Conservation (phyloP, 495 filamentous ascomycete genomes). For the Amphirosellinia nigrospora region DNA sequence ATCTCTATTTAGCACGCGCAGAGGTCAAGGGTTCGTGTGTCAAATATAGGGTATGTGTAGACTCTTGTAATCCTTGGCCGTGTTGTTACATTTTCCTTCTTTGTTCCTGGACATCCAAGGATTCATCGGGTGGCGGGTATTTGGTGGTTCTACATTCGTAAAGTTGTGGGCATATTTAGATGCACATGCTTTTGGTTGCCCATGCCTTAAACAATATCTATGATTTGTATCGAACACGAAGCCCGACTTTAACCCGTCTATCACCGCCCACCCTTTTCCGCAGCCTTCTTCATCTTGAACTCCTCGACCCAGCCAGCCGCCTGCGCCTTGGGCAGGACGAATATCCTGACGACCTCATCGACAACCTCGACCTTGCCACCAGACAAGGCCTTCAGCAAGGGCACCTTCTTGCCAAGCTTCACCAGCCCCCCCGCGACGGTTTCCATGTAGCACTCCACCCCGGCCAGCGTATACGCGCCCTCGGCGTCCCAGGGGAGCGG, state of each 20-base stretch:
- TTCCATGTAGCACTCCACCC: conserved; percentile 91
- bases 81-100: too few species aligned
- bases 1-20: too few species aligned
- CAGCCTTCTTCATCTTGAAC: conserved; percentile 73
- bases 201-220: not conserved
- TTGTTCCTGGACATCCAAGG: too few species aligned
- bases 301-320: conserved; percentile 78
- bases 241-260: not conserved
- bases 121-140: too few species aligned
- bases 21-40: too few species aligned
- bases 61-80: too few species aligned
- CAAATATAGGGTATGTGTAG: too few species aligned
- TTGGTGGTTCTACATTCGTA: too few species aligned
- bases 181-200: too few species aligned
- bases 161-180: too few species aligned
- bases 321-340: conserved; percentile 74
- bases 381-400: conserved; percentile 74
- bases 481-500: conserved; percentile 80
- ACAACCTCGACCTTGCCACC: conserved; percentile 83
- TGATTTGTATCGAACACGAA: not conserved
- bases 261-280: conserved; percentile 36
- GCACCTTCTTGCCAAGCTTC: conserved; percentile 86
- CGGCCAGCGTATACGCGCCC: conserved; percentile 65
- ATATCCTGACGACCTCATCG: conserved; percentile 81
- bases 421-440: conserved; percentile 79